phyloP scores from a whole-genome alignment of 1,284 basidiomycete species.

The Cystobasidiaceae sp. region DNA sequence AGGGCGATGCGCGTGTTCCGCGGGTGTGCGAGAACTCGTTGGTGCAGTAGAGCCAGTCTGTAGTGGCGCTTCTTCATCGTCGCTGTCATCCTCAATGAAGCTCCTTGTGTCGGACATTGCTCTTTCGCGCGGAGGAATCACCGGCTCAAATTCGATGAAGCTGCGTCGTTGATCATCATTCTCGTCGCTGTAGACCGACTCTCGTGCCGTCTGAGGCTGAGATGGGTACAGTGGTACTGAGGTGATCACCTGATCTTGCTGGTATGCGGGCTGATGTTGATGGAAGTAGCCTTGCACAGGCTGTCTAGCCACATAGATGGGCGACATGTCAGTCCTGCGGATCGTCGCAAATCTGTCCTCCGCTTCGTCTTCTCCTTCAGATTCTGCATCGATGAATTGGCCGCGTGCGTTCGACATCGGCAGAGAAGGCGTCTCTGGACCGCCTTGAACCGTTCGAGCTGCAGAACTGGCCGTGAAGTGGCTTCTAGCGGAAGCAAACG shows the following conservation, averaged over 20 bases:
- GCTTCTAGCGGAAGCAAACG: slow-evolving; percentile 15
- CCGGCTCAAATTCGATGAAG: slow-evolving; percentile 24
- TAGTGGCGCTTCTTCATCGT: not conserved
- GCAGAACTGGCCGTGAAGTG: slow-evolving; percentile 22
- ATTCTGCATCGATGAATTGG: not conserved
- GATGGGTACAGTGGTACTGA: too few relatives aligned
- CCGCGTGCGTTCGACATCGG: not conserved
- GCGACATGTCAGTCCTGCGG: slow-evolving; percentile 2
- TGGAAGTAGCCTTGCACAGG: not conserved
- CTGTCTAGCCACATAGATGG: slow-evolving; percentile 2
- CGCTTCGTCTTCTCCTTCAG: not conserved
- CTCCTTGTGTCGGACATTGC: not conserved
- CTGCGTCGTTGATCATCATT: not conserved
- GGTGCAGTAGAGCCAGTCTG: not conserved
- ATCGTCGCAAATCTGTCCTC: slow-evolving; percentile 1
- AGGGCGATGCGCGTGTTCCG: not conserved
- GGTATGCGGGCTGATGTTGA: not conserved
- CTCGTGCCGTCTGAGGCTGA: not conserved
- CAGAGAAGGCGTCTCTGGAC: too few relatives aligned
- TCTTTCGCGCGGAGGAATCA: not conserved
- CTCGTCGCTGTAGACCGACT: not conserved
- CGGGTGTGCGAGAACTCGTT: not conserved
- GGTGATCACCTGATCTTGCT: not conserved
- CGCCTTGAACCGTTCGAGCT: slow-evolving; percentile 4
- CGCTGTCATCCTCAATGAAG: slow-evolving; percentile 28